phyloP scores from a whole-genome alignment of 306 rosid genomes.

The Styphnolobium japonicum region DNA sequence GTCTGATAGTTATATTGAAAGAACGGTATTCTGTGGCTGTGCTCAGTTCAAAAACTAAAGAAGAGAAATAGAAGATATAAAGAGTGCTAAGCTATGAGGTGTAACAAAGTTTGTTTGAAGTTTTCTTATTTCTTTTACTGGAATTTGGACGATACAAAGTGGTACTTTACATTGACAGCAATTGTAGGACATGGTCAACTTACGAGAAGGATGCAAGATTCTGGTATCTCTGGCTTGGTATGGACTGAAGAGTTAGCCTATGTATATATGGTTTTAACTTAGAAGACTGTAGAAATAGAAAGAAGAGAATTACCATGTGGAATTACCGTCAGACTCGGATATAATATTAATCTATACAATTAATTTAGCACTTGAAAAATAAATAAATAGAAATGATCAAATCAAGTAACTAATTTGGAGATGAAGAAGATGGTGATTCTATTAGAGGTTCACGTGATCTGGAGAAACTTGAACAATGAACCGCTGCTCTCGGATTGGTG shows the following conservation, averaged over 20 bases:
- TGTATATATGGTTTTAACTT: too few species aligned
- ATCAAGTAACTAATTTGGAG: conserved; percentile 21
- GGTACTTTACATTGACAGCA: not conserved
- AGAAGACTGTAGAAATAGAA: not conserved
- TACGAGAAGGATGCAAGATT: not conserved
- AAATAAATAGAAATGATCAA: conserved; percentile 27
- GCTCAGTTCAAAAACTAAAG: not conserved
- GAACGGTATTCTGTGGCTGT: not conserved
- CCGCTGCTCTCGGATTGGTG: conserved; percentile 53
- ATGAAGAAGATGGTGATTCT: conserved; percentile 58
- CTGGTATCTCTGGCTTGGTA: too few species aligned
- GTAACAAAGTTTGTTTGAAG: not conserved
- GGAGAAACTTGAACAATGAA: conserved; percentile 86
- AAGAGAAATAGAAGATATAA: too few species aligned
- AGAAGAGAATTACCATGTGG: conserved; percentile 14
- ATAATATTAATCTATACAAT: conserved; percentile 42
- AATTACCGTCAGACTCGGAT: conserved; percentile 37
- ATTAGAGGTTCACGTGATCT: conserved; percentile 81
- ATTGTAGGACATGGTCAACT: conserved; percentile 13
- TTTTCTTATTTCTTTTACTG: not conserved
- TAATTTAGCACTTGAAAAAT: conserved; percentile 31
- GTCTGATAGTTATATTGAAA: conserved; percentile 16
- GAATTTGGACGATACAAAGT: not conserved
- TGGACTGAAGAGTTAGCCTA: not conserved
- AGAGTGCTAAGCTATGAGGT: not conserved